These are phyloP conservation scores for Chondrus crispus DNA, from an alignment of 23 red algal genomes.

Conservation along the genomic window DNA sequence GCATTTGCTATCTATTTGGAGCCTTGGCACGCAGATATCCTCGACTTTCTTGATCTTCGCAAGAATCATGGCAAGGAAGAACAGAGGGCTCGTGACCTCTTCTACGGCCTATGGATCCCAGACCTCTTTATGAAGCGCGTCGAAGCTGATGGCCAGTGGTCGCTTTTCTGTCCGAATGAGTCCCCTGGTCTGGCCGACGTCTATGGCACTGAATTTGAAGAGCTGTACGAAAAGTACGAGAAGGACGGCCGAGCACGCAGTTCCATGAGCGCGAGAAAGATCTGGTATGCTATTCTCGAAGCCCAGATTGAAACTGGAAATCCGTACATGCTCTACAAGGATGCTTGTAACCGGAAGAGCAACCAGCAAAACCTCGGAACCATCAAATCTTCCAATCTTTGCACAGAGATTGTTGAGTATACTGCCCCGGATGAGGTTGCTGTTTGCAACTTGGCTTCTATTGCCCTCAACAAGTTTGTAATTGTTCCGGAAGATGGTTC, in stretches of 20 bases:
- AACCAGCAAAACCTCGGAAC: constrained; percentile 99
- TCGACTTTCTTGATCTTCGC: constrained; percentile 96
- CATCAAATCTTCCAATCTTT: constrained; percentile 89
- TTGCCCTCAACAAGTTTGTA: constrained; percentile 97
- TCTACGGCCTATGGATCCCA: constrained; percentile 96
- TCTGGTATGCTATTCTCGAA: constrained; percentile 99
- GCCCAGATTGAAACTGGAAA: constrained; percentile 98
- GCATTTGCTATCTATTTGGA: constrained; percentile 98
- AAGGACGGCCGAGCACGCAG: constrained; percentile 78
- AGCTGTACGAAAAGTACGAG: constrained; percentile 87
- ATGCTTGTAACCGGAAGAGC: constrained; percentile 94
- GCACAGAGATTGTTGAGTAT: constrained; percentile 99
- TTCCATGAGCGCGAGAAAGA: constrained; percentile 72
- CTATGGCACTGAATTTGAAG: constrained; percentile 85
- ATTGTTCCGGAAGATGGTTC: constrained; percentile 48
- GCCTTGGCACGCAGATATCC: constrained; percentile 99
- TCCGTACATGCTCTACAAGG: constrained; percentile 99
- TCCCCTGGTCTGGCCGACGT: constrained; percentile 89
- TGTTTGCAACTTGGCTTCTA: constrained; percentile 98
- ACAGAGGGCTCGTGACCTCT: constrained; percentile 90
- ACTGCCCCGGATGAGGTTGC: constrained; percentile 97
- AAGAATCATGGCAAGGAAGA: constrained; percentile 99
- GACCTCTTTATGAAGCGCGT: constrained; percentile 98
- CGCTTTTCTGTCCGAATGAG: constrained; percentile 98
- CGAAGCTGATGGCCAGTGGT: constrained; percentile 79